These are phyloP conservation scores for Strobilomyces dryophilus DNA, from an alignment of 768 basidiomycete genomes.

Conservation along the genomic window DNA sequence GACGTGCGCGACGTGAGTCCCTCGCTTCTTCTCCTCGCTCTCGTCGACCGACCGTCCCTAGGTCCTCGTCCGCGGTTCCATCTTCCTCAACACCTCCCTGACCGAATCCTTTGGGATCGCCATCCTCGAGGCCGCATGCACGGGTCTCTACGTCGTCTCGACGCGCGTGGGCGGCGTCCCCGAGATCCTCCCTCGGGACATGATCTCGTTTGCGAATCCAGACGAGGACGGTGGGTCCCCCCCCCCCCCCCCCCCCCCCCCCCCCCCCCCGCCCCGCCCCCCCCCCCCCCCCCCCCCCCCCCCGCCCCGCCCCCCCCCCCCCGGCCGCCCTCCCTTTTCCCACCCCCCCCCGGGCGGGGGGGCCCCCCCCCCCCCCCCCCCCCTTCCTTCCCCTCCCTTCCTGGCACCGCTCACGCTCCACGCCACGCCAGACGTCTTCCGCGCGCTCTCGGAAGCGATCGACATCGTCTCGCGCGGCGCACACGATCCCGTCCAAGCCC, in stretches of 20 bases:
- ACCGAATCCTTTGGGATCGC: constrained; percentile 97
- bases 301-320: background rate
- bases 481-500: constrained; percentile 74
- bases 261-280: background rate
- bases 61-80: constrained; percentile 84
- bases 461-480: constrained; percentile 56
- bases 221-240: constrained; percentile 79
- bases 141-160: constrained; percentile 90
- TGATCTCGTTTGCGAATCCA: constrained; percentile 93
- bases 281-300: background rate
- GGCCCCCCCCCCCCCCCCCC: constrained; percentile 13
- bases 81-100: constrained; percentile 93
- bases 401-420: background rate
- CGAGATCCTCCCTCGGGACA: constrained; percentile 88
- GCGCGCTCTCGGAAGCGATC: constrained; percentile 80
- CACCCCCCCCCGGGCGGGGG: constrained; percentile 55
- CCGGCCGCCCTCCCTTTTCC: too few species aligned
- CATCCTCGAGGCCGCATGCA: constrained; percentile 95
- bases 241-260: background rate
- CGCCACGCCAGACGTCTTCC: constrained; percentile 65
- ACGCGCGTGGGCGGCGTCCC: constrained; percentile 95
- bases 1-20: constrained; percentile 75
- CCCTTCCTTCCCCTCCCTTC: background rate
- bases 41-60: constrained; percentile 23
- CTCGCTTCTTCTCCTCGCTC: background rate